A percentile compares a stretch with the other conserved stretches of the same genome.
Conservation (phyloP, 1,284 basidiomycete species). For the Xerocomus nothofagi region DNA sequence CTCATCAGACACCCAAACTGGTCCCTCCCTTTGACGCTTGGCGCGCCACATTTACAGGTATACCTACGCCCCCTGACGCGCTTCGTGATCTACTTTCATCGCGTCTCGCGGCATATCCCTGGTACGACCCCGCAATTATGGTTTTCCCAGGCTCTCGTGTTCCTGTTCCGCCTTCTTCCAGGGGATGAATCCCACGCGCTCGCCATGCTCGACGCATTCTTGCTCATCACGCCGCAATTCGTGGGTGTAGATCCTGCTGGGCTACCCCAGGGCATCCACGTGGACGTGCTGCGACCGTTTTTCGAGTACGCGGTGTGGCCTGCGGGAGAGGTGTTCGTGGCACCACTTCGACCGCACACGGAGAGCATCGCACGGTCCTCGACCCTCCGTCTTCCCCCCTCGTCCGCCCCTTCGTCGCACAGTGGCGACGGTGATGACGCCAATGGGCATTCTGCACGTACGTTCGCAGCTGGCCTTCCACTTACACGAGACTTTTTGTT, state of each 20-base stretch:
- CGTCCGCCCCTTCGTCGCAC: not conserved
- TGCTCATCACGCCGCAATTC: slow-evolving; percentile 22
- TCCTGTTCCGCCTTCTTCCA: slow-evolving; percentile 55
- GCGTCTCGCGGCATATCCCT: slow-evolving; percentile 55
- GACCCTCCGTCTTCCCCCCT: slow-evolving; percentile 52
- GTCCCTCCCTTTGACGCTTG: slow-evolving; percentile 32
- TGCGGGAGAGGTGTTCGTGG: slow-evolving; percentile 39
- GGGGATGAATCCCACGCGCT: slow-evolving; percentile 58
- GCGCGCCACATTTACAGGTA: slow-evolving; percentile 27
- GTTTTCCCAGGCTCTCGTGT: slow-evolving; percentile 62
- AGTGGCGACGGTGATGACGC: not conserved
- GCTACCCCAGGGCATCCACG: slow-evolving; percentile 27
- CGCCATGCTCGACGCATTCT: slow-evolving; percentile 19
- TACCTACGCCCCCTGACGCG: slow-evolving; percentile 52
- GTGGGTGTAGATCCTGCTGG: slow-evolving; percentile 6
- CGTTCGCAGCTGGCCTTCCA: slow-evolving; percentile 53
- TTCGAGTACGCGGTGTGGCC: slow-evolving; percentile 45
- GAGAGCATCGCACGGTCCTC: slow-evolving; percentile 53
- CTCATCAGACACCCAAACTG: slow-evolving; percentile 53
- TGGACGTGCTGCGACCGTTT: slow-evolving; percentile 58
- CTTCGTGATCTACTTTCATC: slow-evolving; percentile 55
- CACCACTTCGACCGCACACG: slow-evolving; percentile 48
- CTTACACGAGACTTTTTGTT: slow-evolving; percentile 73
- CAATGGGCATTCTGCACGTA: not conserved
- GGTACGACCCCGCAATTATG: slow-evolving; percentile 56